phyloP scores from a whole-genome alignment of 106 monocot species.

The Acorus gramineus region DNA sequence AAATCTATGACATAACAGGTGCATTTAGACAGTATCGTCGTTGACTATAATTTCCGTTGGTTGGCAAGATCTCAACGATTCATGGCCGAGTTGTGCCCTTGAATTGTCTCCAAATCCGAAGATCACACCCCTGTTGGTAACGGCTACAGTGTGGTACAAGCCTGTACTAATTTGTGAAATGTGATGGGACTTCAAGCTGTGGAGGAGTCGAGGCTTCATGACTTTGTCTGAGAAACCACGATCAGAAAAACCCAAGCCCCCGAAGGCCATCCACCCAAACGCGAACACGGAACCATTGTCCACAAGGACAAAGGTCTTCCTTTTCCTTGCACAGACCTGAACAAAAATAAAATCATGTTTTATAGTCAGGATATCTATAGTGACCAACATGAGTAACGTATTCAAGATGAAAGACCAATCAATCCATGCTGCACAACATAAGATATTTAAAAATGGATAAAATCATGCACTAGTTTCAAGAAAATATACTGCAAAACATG shows the following conservation, averaged over 20 bases:
- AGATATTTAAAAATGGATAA: no score
- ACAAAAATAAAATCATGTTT: not conserved
- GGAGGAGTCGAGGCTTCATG: conserved; percentile 62
- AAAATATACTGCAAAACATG: no score
- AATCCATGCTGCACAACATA: no score
- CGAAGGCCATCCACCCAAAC: conserved; percentile 96
- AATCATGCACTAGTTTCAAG: no score
- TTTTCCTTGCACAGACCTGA: conserved; percentile 96
- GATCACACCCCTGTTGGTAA: conserved; percentile 59
- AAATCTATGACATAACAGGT: no score
- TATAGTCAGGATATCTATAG: no score
- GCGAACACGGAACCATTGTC: conserved; percentile 77
- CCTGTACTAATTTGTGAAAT: conserved; percentile 88
- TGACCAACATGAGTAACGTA: no score
- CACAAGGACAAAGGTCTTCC: conserved; percentile 84
- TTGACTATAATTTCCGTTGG: conserved; percentile 71
- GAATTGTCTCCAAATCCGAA: conserved; percentile 96
- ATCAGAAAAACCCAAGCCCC: conserved; percentile 78
- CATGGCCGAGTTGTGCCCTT: conserved; percentile 81
- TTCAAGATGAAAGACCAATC: no score
- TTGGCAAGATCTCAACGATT: conserved; percentile 58
- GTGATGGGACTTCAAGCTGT: conserved; percentile 41
- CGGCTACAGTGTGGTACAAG: conserved; percentile 85
- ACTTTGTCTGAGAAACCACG: conserved; percentile 81
- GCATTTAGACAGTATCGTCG: no score